Base-by-base conservation (phyloP, 768 basidiomycete species). In the Boletus sp. region DNA sequence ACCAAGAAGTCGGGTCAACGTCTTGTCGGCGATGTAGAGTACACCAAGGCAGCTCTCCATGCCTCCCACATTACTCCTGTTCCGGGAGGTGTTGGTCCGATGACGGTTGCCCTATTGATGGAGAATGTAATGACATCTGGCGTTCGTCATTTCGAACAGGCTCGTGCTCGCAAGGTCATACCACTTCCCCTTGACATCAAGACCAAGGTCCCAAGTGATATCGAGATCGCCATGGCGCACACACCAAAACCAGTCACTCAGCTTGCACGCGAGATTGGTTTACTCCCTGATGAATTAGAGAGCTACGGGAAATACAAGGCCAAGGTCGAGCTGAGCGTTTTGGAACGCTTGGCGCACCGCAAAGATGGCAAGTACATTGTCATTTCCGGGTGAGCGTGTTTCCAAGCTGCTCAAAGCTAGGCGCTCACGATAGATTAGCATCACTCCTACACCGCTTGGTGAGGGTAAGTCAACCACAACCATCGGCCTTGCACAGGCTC, bases 41-140 rank as follows among this genome's bases (percentile, higher is more conserved):
- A 84, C 67, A 78, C 79, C 8, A 79, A 88, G 7, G 95, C 92
- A n/a, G 75, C 82, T 28, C 67, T 77, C 45, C 84, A 89, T 56
- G 96, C 97, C 2, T 90, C 92, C 2, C 77, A 89, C 74, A 97
- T 99, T 66, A 99, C 97, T 0, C 97, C 97, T 20, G 97, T 99
- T 28, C 97, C 97, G 0, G 97, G 97, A 72, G 97, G 97, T 55
- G 97, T 99, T 51, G 97, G 97, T 12, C 97, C 97, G n/a, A 97
- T 98, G 95, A 99, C 97, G 14, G 97, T 99, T 56, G 97, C 97
- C 20, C 81, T 98, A 78, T 85, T 99, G 60, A 98, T 99, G 95
- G 83, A 86, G 67, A 99, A 98, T 75, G 96, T 95, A 2, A 76
- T 93, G 62, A 77, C 80, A 60, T 89, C 93, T 47, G 94, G 95